phyloP scores from a whole-genome alignment of 768 basidiomycete species.

The Leucocoprinus leucothites region DNA sequence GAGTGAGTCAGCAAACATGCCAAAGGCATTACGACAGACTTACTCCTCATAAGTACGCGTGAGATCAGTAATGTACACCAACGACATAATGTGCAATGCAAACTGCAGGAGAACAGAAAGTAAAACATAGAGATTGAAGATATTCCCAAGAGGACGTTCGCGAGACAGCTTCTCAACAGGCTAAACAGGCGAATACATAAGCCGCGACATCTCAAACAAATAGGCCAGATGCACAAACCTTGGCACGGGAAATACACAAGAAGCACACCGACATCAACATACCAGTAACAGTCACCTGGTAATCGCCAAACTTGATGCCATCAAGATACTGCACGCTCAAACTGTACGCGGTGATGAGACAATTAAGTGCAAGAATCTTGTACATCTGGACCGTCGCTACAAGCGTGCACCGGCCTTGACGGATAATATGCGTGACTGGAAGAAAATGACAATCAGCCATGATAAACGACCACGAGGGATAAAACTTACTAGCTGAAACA shows the following conservation, averaged over 20 bases:
- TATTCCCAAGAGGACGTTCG: constrained; percentile 91
- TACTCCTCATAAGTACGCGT: constrained; percentile 77
- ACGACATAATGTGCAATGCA: constrained; percentile 83
- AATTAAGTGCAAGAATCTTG: constrained; percentile 97
- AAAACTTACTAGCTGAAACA: constrained; percentile 84
- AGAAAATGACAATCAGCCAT: constrained; percentile 1
- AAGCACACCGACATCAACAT: constrained; percentile 99
- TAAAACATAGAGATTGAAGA: constrained; percentile 95
- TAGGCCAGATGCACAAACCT: constrained; percentile 50
- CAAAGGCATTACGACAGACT: constrained; percentile 27
- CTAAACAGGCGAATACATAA: constrained; percentile 35
- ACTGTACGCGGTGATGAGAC: constrained; percentile 98
- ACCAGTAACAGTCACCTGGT: constrained; percentile 95
- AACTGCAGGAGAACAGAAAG: constrained; percentile 92
- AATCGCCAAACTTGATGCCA: constrained; percentile 99
- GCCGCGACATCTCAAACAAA: not conserved
- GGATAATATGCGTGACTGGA: constrained; percentile 92
- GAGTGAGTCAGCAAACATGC: constrained; percentile 1
- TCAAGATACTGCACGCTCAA: constrained; percentile 96
- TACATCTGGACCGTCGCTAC: constrained; percentile 99
- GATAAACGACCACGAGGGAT: not conserved
- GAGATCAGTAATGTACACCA: constrained; percentile 92
- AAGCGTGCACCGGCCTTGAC: constrained; percentile 97
- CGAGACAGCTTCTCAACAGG: constrained; percentile 95
- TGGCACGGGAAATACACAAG: constrained; percentile 95